Evolutionary conservation across 78 protist species (phyloP), one percentile per base, ranked within the genome.

Genomic region (Blattamonas nauphoetae): DNA sequence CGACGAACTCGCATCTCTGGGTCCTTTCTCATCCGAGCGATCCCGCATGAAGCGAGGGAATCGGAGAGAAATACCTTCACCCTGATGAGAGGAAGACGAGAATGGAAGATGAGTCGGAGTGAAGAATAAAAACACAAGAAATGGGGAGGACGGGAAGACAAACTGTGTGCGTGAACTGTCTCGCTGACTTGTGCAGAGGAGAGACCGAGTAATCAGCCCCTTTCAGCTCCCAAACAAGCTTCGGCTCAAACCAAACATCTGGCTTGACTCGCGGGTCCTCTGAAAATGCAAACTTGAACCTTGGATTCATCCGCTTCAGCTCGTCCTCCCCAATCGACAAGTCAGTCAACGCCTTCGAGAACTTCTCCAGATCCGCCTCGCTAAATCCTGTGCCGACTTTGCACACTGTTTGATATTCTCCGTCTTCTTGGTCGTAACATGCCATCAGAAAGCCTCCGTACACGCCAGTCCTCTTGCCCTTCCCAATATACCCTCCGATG

Each of bases 61-160:
- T 84, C 99, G 94, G 38, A 97, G 94, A 35, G 97, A 95, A 35
- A 98, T 93, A 44, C 99, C 99, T 79, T 93, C 92, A n/a, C n/a
- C 43, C 1, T 89, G 87, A 71, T 95, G 95, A 55, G 21, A 55
- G 38, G 11, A 55, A 29, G 21, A 55, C 21, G 11, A 55, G 11
- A 55, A 29, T 55, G 38, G 21, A 55, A 55, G 21, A 55, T 29
- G 11, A 55, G 71, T 55, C 21, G 71, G 21, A 29, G 11, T 21
- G 21, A 55, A 11, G 21, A 55, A 55, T 29, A 55, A 55, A 55
- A 55, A 55, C 11, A 55, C 21, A 11, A 55, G 21, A 55, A 55
- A 55, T 55, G 11, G 71, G 11, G 38, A 55, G 21, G 21, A 55
- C 21, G 71, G 11, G 38, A 55, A 55, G 21, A 55, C 21, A 55